phyloP scores from a whole-genome alignment of 2,329 filamentous ascomycete genomes.

The Cladosporium sp. region DNA sequence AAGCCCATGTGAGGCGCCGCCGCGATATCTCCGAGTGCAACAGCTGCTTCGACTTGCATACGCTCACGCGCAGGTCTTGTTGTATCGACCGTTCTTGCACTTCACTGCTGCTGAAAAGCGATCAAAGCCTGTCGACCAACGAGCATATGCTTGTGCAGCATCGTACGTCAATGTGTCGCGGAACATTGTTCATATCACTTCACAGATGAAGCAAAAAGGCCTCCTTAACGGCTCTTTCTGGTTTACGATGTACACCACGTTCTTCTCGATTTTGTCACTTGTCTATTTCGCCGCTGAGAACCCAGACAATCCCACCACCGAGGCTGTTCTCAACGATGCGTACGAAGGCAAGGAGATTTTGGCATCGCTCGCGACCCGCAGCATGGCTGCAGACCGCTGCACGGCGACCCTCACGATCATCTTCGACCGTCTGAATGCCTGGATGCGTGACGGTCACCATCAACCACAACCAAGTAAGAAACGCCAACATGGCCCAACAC shows the following conservation, averaged over 20 bases:
- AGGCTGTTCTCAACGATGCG: slow-evolving; percentile 81
- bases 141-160: slow-evolving; percentile 71
- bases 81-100: slow-evolving; percentile 79
- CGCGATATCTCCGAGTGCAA: slow-evolving; percentile 60
- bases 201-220: slow-evolving; percentile 70
- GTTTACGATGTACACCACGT: slow-evolving; percentile 82
- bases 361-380: slow-evolving; percentile 72
- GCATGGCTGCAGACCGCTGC: slow-evolving; percentile 84
- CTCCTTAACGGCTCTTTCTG: slow-evolving; percentile 78
- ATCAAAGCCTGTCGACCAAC: slow-evolving; percentile 60
- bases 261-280: slow-evolving; percentile 74
- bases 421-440: slow-evolving; percentile 74
- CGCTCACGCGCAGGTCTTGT: slow-evolving; percentile 75
- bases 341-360: slow-evolving; percentile 80
- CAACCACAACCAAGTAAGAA: slow-evolving; percentile 42
- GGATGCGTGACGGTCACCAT: slow-evolving; percentile 43
- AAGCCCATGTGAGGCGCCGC: slow-evolving; percentile 75
- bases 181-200: slow-evolving; percentile 75
- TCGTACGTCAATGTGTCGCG: slow-evolving; percentile 63
- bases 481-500: slow-evolving; percentile 34
- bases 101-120: slow-evolving; percentile 63
- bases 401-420: slow-evolving; percentile 71
- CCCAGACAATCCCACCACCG: slow-evolving; percentile 66
- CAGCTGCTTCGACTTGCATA: slow-evolving; percentile 76
- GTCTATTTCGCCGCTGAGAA: slow-evolving; percentile 79